Percentiles rank a stretch among this genome's conserved stretches.
phyloP scores from a whole-genome alignment of 169 alveolate genomes.

The Eimeria praecox region DNA sequence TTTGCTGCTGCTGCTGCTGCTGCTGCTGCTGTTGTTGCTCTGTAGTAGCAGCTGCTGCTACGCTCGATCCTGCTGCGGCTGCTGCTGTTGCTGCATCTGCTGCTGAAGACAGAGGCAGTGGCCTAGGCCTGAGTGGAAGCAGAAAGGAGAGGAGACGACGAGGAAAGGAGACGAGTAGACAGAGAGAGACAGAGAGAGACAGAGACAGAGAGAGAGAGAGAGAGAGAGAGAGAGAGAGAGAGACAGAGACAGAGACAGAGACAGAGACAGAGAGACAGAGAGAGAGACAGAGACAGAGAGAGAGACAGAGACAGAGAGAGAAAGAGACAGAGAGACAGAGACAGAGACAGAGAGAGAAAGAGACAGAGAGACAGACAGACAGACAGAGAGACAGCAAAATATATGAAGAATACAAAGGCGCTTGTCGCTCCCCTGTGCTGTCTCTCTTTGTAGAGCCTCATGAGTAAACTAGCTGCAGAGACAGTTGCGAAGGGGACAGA shows the following conservation, averaged over 20 bases:
- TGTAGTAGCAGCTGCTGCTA: not conserved
- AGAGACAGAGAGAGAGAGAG: too few species aligned
- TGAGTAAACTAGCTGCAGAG: conserved; percentile 27
- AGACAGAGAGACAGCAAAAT: not conserved
- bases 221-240: too few species aligned
- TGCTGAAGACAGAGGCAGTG: not conserved
- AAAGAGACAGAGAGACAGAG: not conserved
- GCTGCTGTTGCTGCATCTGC: not conserved
- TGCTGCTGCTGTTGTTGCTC: not conserved
- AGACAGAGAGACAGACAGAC: not conserved
- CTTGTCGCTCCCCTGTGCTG: not conserved
- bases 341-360: not conserved
- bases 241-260: too few species aligned
- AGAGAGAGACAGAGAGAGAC: too few species aligned
- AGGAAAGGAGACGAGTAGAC: too few species aligned
- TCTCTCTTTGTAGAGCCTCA: not conserved
- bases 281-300: not conserved
- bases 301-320: not conserved
- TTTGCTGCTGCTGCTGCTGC: conserved; percentile 1
- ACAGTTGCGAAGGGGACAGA: not conserved
- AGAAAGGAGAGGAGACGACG: too few species aligned
- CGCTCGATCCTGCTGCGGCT: too few species aligned
- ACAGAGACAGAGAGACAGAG: too few species aligned
- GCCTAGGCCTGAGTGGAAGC: too few species aligned
- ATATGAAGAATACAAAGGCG: not conserved